These are phyloP conservation scores for Citrus sp. DNA, from an alignment of 345 rosid species.

Conservation along the genomic window DNA sequence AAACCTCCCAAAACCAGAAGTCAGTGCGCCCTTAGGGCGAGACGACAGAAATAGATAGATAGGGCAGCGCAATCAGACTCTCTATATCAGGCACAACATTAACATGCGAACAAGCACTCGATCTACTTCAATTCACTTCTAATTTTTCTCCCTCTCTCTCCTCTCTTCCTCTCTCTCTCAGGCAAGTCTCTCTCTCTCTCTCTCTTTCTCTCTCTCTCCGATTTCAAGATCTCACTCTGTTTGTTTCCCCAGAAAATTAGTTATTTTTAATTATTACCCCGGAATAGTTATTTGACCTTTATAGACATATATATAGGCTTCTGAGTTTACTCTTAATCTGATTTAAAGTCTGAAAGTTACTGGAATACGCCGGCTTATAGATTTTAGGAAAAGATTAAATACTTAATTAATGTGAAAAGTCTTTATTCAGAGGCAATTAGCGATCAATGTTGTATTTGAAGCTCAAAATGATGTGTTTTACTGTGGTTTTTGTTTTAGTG, in stretches of 20 bases:
- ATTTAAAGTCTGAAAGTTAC: not conserved
- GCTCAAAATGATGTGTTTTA: not conserved
- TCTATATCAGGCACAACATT: not conserved
- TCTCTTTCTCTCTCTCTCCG: not conserved
- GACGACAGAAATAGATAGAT: not conserved
- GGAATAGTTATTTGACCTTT: not conserved
- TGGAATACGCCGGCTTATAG: not conserved
- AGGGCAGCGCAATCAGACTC: conserved; percentile 5
- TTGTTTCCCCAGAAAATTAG: not conserved
- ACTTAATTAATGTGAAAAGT: not conserved
- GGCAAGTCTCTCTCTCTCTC: not conserved
- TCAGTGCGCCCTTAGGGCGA: not conserved
- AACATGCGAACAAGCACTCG: not conserved
- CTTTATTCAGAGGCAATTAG: not conserved
- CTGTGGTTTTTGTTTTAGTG: conserved; percentile 13
- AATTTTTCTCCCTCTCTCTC: too few species aligned
- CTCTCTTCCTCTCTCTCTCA: not conserved
- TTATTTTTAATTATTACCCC: too few species aligned
- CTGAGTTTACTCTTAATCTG: not conserved
- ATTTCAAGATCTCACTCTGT: not conserved
- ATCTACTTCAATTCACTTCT: conserved; percentile 13
- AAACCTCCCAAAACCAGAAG: too few species aligned
- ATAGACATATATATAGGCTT: too few species aligned
- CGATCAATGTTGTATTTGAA: not conserved
- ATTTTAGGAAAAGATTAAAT: not conserved